phyloP scores from a whole-genome alignment of 1,284 basidiomycete species.

The Heterobasidion parviporum region DNA sequence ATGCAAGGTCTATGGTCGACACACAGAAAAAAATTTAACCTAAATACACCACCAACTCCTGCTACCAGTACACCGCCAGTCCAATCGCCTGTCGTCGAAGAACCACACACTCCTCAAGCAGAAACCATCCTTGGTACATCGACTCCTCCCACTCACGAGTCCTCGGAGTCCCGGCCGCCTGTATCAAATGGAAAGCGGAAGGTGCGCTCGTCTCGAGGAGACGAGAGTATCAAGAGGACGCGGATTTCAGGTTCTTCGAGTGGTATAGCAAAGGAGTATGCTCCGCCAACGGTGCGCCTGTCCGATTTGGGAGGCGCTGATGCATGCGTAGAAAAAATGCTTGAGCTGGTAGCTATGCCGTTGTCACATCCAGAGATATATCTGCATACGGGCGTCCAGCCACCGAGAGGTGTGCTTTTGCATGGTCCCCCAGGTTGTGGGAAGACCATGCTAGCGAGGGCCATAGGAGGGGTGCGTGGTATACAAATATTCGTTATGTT shows the following conservation, averaged over 20 bases:
- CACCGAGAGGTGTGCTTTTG: slow-evolving; percentile 89
- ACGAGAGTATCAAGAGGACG: slow-evolving; percentile 46
- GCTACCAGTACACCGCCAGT: slow-evolving; percentile 15
- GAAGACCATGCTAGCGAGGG: slow-evolving; percentile 87
- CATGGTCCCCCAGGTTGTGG: slow-evolving; percentile 97
- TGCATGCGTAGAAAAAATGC: slow-evolving; percentile 82
- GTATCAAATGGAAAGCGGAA: slow-evolving; percentile 45
- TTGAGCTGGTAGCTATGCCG: slow-evolving; percentile 94
- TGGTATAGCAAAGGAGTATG: slow-evolving; percentile 44
- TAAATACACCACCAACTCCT: slow-evolving; percentile 37
- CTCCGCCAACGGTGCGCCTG: slow-evolving; percentile 64
- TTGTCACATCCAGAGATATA: slow-evolving; percentile 95
- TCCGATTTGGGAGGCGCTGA: slow-evolving; percentile 87
- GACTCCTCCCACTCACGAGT: neutral
- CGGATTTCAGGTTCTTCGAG: slow-evolving; percentile 24
- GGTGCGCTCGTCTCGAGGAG: slow-evolving; percentile 39
- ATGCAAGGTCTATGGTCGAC: slow-evolving; percentile 72
- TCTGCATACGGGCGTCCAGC: slow-evolving; percentile 85
- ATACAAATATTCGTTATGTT: neutral
- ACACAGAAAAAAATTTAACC: slow-evolving; percentile 57
- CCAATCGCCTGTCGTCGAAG: slow-evolving; percentile 21
- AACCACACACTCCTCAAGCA: slow-evolving; percentile 10
- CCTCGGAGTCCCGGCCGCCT: slow-evolving; percentile 17
- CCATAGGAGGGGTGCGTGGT: slow-evolving; percentile 79
- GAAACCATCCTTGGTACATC: slow-evolving; percentile 5